Evolutionary conservation across 1,284 basidiomycete species (phyloP).

Genomic region (Waitea zeae): DNA sequence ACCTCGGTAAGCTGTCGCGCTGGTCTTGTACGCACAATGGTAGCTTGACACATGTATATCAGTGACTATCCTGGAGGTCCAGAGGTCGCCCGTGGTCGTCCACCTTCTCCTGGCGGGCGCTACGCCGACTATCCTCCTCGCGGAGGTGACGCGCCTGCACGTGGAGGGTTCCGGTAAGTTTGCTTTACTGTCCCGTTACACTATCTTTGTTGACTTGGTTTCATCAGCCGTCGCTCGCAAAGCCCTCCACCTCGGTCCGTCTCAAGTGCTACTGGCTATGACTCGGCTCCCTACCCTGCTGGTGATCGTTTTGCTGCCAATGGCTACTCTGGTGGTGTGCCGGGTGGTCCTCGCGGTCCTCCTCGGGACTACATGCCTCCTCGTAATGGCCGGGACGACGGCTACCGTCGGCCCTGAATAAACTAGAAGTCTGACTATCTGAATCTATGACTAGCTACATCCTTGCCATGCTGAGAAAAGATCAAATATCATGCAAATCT

Average conservation of each 20-base stretch:
- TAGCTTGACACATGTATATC: conserved; percentile 2
- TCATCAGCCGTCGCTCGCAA: conserved; percentile 62
- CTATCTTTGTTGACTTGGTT: too few relatives aligned
- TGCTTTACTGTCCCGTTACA: conserved; percentile 4
- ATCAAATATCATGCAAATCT: too few relatives aligned
- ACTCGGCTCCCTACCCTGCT: conserved; percentile 21
- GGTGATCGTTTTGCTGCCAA: conserved; percentile 16
- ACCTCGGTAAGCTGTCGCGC: conserved; percentile 11
- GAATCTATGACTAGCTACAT: too few relatives aligned
- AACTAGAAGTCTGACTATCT: too few relatives aligned
- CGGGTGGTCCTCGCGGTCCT: conserved; percentile 19
- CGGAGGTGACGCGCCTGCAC: conserved; percentile 15
- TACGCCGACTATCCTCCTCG: conserved; percentile 40
- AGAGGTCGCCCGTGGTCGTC: conserved; percentile 36
- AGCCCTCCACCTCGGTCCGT: conserved; percentile 33
- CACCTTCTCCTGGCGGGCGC: conserved; percentile 31
- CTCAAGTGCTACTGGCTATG: conserved; percentile 16
- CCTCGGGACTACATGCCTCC: conserved; percentile 48
- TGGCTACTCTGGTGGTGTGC: conserved; percentile 13
- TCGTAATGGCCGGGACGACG: conserved; percentile 26
- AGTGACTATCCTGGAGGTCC: conserved; percentile 27
- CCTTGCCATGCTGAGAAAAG: too few relatives aligned
- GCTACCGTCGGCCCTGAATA: conserved; percentile 20
- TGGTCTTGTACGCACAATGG: conserved; percentile 1
- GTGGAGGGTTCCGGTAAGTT: conserved; percentile 36